Evolutionary conservation across 768 basidiomycete genomes (phyloP).

Genomic region (Suillus occidentalis): DNA sequence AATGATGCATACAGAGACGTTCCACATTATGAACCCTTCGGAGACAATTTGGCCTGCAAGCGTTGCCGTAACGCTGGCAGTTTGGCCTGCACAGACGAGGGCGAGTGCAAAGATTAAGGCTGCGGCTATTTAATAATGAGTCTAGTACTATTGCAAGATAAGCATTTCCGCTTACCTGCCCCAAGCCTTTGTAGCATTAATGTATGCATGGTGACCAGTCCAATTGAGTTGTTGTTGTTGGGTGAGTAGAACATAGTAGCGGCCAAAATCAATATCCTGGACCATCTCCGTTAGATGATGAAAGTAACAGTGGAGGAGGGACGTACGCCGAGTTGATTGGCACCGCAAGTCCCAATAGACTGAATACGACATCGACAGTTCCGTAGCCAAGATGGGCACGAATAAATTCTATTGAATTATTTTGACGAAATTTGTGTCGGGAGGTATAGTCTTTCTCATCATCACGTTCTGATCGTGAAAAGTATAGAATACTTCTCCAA

Average conservation of each 20-base stretch:
- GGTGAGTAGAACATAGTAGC: conserved; percentile 13
- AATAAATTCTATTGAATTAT: conserved; percentile 37
- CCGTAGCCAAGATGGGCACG: conserved; percentile 42
- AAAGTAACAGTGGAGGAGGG: background rate
- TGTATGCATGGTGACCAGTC: conserved; percentile 43
- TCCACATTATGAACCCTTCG: conserved; percentile 52
- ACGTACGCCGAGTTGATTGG: conserved; percentile 44
- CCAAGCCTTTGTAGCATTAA: conserved; percentile 42
- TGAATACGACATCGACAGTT: conserved; percentile 45
- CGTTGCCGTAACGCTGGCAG: conserved; percentile 50
- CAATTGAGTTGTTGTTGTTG: conserved; percentile 26
- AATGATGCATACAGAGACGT: conserved; percentile 32
- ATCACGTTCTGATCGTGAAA: conserved; percentile 10
- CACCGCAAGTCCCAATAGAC: conserved; percentile 45
- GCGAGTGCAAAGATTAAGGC: conserved; percentile 49
- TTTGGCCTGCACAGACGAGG: conserved; percentile 46
- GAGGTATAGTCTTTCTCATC: conserved; percentile 9
- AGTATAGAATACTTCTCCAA: conserved; percentile 9
- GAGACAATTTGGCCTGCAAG: conserved; percentile 49
- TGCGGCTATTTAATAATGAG: conserved; percentile 10
- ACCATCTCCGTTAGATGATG: background rate
- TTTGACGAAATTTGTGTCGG: conserved; percentile 24
- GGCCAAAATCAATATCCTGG: conserved; percentile 40
- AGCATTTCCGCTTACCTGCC: conserved; percentile 24
- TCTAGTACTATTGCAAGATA: background rate